phyloP scores from a whole-genome alignment of 2,329 filamentous ascomycete genomes.

The Sclerotinia borealis region DNA sequence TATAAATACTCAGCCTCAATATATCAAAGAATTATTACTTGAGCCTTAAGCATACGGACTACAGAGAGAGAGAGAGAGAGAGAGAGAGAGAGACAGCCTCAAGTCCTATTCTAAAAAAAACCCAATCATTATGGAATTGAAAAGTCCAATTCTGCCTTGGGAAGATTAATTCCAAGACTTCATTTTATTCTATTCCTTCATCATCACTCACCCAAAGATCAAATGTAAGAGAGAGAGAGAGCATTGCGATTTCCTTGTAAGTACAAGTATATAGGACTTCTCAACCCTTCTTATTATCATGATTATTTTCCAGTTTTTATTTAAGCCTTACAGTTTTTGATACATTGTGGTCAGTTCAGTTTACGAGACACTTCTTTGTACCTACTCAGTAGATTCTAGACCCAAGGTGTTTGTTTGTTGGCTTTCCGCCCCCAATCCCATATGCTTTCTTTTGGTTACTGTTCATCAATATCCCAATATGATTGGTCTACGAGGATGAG shows the following conservation, averaged over 20 bases:
- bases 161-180: constrained; percentile 2
- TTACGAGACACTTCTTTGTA: not conserved
- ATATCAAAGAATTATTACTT: not conserved
- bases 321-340: not conserved
- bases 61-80: no score
- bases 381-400: no score
- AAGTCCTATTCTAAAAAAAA: not conserved
- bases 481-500: not conserved
- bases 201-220: not conserved
- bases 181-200: not conserved
- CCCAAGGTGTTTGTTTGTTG: not conserved
- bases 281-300: not conserved
- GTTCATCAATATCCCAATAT: not conserved
- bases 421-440: not conserved
- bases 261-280: not conserved
- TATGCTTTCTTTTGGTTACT: not conserved
- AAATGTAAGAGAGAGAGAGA: not conserved
- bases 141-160: constrained; percentile 5
- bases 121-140: not conserved
- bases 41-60: not conserved
- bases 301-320: not conserved
- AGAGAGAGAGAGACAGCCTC: constrained; percentile 6
- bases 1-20: constrained; percentile 2
- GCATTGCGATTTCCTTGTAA: not conserved
- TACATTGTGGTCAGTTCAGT: constrained; percentile 1